Conservation (phyloP, 1,284 basidiomycete species). For the Phlebopus sp. region DNA sequence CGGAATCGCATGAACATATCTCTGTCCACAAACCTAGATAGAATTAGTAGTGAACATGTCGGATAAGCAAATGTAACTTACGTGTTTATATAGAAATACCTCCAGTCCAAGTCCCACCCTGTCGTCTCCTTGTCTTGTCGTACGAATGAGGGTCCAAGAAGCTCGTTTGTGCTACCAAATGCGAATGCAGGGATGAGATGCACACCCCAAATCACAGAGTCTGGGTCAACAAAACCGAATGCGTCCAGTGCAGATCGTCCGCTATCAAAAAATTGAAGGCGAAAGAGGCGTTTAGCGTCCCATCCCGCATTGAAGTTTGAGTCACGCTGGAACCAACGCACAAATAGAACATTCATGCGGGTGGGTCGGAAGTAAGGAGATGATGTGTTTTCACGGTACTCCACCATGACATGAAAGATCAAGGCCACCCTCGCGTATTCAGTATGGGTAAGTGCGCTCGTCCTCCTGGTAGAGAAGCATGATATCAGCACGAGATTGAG, state of each 20-base stretch:
- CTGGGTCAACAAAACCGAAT: slow-evolving; percentile 35
- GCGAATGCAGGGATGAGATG: slow-evolving; percentile 24
- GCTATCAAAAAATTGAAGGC: slow-evolving; percentile 19
- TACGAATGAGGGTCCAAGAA: slow-evolving; percentile 26
- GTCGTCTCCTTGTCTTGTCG: slow-evolving; percentile 15
- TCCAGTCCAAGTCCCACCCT: slow-evolving; percentile 29
- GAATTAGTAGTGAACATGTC: not conserved
- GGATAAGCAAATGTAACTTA: slow-evolving; percentile 15
- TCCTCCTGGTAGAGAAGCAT: slow-evolving; percentile 17
- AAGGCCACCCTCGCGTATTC: slow-evolving; percentile 35
- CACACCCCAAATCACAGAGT: slow-evolving; percentile 13
- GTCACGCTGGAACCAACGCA: too few species aligned
- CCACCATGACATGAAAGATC: too few species aligned
- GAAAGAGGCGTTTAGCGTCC: not conserved
- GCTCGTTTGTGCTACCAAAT: slow-evolving; percentile 22
- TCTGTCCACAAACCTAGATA: too few species aligned
- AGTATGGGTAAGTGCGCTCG: slow-evolving; percentile 24
- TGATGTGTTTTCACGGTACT: slow-evolving; percentile 1
- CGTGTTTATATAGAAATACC: too few species aligned
- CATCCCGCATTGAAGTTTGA: not conserved
- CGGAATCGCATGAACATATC: slow-evolving; percentile 3
- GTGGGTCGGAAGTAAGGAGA: slow-evolving; percentile 5
- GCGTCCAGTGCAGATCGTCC: slow-evolving; percentile 13
- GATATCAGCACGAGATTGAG: slow-evolving; percentile 6
- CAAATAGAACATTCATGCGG: slow-evolving; percentile 29